phyloP scores from a whole-genome alignment of 1,284 basidiomycete genomes.

The Leccinum solheimii region DNA sequence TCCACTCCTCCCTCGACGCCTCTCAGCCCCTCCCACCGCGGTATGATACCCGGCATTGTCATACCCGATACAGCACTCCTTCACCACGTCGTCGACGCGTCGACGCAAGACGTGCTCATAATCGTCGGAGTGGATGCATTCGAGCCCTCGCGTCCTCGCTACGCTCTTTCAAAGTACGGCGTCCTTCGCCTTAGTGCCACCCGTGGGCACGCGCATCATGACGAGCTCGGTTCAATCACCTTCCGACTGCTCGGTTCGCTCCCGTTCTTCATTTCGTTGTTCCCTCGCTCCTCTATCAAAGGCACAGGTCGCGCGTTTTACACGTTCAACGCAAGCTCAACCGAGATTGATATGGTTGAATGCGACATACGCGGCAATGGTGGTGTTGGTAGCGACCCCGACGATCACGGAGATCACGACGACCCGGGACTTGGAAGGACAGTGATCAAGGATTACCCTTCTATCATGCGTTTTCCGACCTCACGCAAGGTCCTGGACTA shows the following conservation, averaged over 20 bases:
- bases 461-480: slow-evolving; percentile 8
- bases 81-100: slow-evolving; percentile 12
- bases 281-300: slow-evolving; percentile 18
- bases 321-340: background rate
- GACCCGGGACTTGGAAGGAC: background rate
- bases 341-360: slow-evolving; percentile 15
- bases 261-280: background rate
- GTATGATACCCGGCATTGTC: slow-evolving; percentile 6
- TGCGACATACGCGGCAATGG: slow-evolving; percentile 9
- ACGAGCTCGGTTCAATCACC: slow-evolving; percentile 10
- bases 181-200: slow-evolving; percentile 10
- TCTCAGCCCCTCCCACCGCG: slow-evolving; percentile 15
- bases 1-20: background rate
- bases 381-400: background rate
- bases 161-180: slow-evolving; percentile 2
- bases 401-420: background rate
- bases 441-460: slow-evolving; percentile 8
- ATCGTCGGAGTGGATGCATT: slow-evolving; percentile 10
- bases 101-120: slow-evolving; percentile 16
- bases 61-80: slow-evolving; percentile 6
- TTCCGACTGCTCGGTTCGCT: slow-evolving; percentile 14
- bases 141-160: slow-evolving; percentile 9
- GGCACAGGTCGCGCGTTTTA: slow-evolving; percentile 16
- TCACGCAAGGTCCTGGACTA: slow-evolving; percentile 18
- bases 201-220: background rate